A percentile compares a stretch with the other conserved stretches of the same genome.
These are phyloP conservation scores for Oryza nivara DNA, from an alignment of 176 grass and related monocot species.

Conservation along the genomic window DNA sequence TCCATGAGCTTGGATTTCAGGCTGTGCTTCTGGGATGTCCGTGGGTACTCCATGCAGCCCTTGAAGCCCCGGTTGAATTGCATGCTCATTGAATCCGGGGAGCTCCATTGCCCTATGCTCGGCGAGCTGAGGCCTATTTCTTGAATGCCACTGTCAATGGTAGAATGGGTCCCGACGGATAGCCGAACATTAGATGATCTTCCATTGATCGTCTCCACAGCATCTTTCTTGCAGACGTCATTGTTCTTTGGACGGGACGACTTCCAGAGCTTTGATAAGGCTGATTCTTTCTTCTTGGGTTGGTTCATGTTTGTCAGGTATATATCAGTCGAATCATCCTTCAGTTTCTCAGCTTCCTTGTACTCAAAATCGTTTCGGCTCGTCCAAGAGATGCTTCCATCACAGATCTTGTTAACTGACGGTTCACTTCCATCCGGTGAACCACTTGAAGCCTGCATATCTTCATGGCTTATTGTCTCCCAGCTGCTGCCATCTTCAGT, in stretches of 20 bases:
- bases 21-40: conserved; percentile 81
- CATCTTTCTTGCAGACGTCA: conserved; percentile 63
- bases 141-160: conserved; percentile 59
- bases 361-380: conserved; percentile 51
- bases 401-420: conserved; percentile 68
- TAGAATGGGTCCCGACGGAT: conserved; percentile 64
- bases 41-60: conserved; percentile 90
- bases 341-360: conserved; percentile 45
- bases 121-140: conserved; percentile 64
- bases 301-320: conserved; percentile 51
- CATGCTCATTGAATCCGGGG: conserved; percentile 65
- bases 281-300: conserved; percentile 81
- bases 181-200: conserved; percentile 61
- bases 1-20: conserved; percentile 90
- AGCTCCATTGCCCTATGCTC: conserved; percentile 80
- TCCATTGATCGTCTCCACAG: conserved; percentile 53
- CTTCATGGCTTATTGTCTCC: conserved; percentile 86
- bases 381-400: conserved; percentile 62
- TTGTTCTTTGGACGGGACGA: conserved; percentile 68
- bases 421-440: conserved; percentile 74
- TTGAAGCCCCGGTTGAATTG: conserved; percentile 68
- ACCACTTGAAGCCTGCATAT: conserved; percentile 69
- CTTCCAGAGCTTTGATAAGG: conserved; percentile 90
- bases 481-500: conserved; percentile 81
- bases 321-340: conserved; percentile 38